Percentiles rank a stretch among this genome's conserved stretches.
Conservation (phyloP, 371 early-diverging fungal genomes). For the Gilbertella persicaria region DNA sequence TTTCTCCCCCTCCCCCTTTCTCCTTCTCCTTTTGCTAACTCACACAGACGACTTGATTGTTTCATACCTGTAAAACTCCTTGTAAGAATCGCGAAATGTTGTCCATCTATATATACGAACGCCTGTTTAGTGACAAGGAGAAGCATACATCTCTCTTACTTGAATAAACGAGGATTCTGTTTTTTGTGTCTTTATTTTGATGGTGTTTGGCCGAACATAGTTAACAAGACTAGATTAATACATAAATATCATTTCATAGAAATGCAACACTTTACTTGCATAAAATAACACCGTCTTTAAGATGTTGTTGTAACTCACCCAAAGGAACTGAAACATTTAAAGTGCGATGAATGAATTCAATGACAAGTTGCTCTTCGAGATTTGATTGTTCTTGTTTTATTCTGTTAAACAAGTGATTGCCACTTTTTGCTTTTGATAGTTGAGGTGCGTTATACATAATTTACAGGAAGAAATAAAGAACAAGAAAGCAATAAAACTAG, state of each 20-base stretch:
- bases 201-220: slow-evolving; percentile 69
- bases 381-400: slow-evolving; percentile 27
- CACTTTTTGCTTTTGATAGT: slow-evolving; percentile 15
- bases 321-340: slow-evolving; percentile 17
- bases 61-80: slow-evolving; percentile 54
- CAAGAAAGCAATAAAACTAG: not conserved
- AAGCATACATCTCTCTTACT: slow-evolving; percentile 34
- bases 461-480: not conserved
- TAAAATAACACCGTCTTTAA: slow-evolving; percentile 80
- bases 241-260: not conserved
- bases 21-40: no score
- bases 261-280: slow-evolving; percentile 59
- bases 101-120: slow-evolving; percentile 65
- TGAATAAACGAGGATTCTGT: slow-evolving; percentile 75
- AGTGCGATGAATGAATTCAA: slow-evolving; percentile 31
- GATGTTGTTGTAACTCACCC: slow-evolving; percentile 54
- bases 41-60: no score
- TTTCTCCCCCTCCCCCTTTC: not conserved
- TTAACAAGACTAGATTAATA: slow-evolving; percentile 64
- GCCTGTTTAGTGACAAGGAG: not conserved
- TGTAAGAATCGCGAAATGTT: slow-evolving; percentile 71
- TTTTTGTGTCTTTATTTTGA: slow-evolving; percentile 64
- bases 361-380: slow-evolving; percentile 24
- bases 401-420: slow-evolving; percentile 14
- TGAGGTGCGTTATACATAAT: slow-evolving; percentile 3